Conservation (phyloP, 495 filamentous ascomycete genomes). For the Aspergillus bertholletiae region DNA sequence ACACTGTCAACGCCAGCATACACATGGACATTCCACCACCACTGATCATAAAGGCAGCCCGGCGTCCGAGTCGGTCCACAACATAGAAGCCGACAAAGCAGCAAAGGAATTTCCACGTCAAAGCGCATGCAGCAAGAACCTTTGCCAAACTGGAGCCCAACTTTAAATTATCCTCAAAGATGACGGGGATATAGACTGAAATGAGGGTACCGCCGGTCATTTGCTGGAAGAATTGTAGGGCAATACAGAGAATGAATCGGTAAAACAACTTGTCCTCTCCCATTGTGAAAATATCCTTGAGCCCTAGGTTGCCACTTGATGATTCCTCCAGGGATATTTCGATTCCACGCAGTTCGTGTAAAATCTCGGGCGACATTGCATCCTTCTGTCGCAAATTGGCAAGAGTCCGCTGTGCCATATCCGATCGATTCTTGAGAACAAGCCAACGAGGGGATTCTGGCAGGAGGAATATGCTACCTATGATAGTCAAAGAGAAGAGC, state of each 20-base stretch:
- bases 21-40: conserved; percentile 21
- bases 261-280: conserved; percentile 15
- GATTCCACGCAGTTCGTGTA: conserved; percentile 28
- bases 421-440: conserved; percentile 48
- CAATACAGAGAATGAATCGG: conserved; percentile 22
- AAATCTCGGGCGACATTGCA: conserved; percentile 21
- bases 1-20: conserved; percentile 31
- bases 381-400: conserved; percentile 24
- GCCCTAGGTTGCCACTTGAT: conserved; percentile 2
- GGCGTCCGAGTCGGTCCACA: conserved; percentile 24
- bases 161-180: conserved; percentile 18
- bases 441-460: conserved; percentile 59
- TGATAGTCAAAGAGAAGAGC: conserved; percentile 55
- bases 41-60: conserved; percentile 29
- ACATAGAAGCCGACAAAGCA: conserved; percentile 18
- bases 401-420: conserved; percentile 42
- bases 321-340: conserved; percentile 30
- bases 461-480: conserved; percentile 53
- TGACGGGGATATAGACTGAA: conserved; percentile 14
- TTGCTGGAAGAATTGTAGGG: conserved; percentile 28
- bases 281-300: conserved; percentile 14
- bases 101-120: conserved; percentile 45
- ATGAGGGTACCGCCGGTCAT: conserved; percentile 18
- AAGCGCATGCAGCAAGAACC: conserved; percentile 22
- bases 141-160: conserved; percentile 12